Evolutionary conservation across 2,329 filamentous ascomycete species (phyloP), one percentile per base, ranked within the genome.

Genomic region (Amylocarpus encephaloides): DNA sequence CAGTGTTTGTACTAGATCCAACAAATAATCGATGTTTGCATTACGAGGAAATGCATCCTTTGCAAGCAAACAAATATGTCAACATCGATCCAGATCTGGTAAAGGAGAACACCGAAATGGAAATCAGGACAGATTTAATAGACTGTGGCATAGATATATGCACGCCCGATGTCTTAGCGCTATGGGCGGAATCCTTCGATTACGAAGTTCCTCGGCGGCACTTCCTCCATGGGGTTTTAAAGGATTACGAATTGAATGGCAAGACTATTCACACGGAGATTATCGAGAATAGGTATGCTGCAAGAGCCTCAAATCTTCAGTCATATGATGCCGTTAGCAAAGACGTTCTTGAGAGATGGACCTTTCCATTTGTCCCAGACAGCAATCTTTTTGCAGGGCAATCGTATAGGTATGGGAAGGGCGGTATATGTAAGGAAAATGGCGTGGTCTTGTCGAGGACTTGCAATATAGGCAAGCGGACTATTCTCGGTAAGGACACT

Each of bases 181-280:
- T 97, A 50, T 98, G 93, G 88, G 93, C 90, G 7, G 93, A 98
- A 70, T 95, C 91, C 65, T 98, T 97, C 62, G 92, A 98, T 67
- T 97, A 95, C 67, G 90, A 96, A 66, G 78, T 90, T 6, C 89
- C 92, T 1, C 80, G 91, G 48, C 85, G 85, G 62, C 89, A 95
- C 62, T 96, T 95, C 62, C 71, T 98, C 33, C 88, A 91, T 65
- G 91, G 91, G 52, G 90, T 97, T 1, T 73, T 98, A 48, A 96
- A 96, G 71, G 93, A 98, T 67, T 95, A 89, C 73, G 93, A 98
- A 66, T 75, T 97, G 50, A 97, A 97, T 67, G 91, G 91, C 52
- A 95, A 97, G 72, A 90, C 89, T n/a, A 88, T 98, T 46, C 90
- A 96, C 66, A 86, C 89, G 2, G 86, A 97, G 62, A 85, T 97